A percentile compares a stretch with the other conserved stretches of the same genome.
These are phyloP conservation scores for Phtheirospermum japonicum DNA, from an alignment of 257 asterid genomes.

Conservation along the genomic window DNA sequence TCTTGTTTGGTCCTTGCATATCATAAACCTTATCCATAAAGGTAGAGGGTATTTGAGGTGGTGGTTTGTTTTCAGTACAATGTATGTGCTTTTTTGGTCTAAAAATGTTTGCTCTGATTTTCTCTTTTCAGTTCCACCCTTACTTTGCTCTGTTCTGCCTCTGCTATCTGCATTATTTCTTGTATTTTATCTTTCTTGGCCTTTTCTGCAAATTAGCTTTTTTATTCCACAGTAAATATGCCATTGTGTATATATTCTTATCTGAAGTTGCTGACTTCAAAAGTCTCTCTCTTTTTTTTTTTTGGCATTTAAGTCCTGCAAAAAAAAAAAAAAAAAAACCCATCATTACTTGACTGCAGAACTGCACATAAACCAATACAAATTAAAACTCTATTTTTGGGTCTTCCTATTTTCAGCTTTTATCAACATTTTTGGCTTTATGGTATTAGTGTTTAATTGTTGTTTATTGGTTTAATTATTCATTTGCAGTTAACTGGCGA, in stretches of 20 bases:
- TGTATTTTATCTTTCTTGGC: constrained; percentile 49
- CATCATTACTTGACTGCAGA: constrained; percentile 67
- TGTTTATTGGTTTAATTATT: background rate
- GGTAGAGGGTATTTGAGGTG: constrained; percentile 26
- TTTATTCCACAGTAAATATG: background rate
- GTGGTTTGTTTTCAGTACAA: constrained; percentile 36
- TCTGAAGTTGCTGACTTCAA: background rate
- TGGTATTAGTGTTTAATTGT: too few species aligned
- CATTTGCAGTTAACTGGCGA: constrained; percentile 83
- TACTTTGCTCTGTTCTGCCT: constrained; percentile 34
- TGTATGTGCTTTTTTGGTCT: constrained; percentile 35
- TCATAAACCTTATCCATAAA: constrained; percentile 45
- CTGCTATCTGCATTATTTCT: constrained; percentile 22
- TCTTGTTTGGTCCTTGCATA: constrained; percentile 32
- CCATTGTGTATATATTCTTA: background rate
- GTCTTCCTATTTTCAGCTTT: too few species aligned
- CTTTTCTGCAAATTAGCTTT: constrained; percentile 36
- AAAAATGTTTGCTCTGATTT: constrained; percentile 31
- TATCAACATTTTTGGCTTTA: background rate
- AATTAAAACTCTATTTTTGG: too few species aligned
- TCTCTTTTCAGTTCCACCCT: constrained; percentile 40
- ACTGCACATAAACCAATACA: constrained; percentile 37
- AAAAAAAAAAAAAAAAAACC: constrained; percentile 39
- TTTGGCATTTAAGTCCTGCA: constrained; percentile 21
- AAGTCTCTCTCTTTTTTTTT: constrained; percentile 5